phyloP scores from a whole-genome alignment of 441 rosid species.

The Gossypium laxum region DNA sequence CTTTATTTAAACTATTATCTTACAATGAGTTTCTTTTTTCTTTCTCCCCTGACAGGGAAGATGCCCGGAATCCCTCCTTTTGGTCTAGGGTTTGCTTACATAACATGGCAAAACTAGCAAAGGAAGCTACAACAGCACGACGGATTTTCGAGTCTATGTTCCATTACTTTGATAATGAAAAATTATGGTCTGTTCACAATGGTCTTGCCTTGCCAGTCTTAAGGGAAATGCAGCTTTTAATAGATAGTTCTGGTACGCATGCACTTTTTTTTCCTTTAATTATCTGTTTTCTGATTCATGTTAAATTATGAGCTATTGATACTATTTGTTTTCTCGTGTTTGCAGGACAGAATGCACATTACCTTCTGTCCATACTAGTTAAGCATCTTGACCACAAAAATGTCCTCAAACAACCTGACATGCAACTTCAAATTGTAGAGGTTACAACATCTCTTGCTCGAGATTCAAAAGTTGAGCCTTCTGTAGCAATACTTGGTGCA shows the following conservation, averaged over 20 bases:
- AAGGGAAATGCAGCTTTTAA: conserved; percentile 67
- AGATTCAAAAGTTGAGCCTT: conserved; percentile 51
- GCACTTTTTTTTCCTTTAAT: neutral
- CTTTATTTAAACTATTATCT: neutral
- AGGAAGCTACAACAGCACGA: conserved; percentile 78
- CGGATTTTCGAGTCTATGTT: conserved; percentile 78
- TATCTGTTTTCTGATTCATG: neutral
- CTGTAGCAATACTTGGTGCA: conserved; percentile 69
- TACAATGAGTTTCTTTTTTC: conserved; percentile 16
- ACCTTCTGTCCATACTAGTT: conserved; percentile 60
- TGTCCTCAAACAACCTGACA: conserved; percentile 62
- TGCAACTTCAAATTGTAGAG: conserved; percentile 69
- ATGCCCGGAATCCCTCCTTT: conserved; percentile 61
- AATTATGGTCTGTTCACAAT: conserved; percentile 62
- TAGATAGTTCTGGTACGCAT: conserved; percentile 59
- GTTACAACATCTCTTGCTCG: conserved; percentile 62
- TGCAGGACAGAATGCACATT: conserved; percentile 73
- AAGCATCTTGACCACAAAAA: conserved; percentile 90
- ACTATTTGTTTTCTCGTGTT: conserved; percentile 9
- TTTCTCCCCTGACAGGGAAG: conserved; percentile 42
- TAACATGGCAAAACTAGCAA: conserved; percentile 85
- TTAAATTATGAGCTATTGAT: conserved; percentile 8
- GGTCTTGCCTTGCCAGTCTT: conserved; percentile 69
- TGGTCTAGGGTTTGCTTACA: conserved; percentile 87
- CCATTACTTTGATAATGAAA: conserved; percentile 58